Evolutionary conservation across 805 yeast genomes (phyloP).

Genomic region (Saturnispora saitoi): DNA sequence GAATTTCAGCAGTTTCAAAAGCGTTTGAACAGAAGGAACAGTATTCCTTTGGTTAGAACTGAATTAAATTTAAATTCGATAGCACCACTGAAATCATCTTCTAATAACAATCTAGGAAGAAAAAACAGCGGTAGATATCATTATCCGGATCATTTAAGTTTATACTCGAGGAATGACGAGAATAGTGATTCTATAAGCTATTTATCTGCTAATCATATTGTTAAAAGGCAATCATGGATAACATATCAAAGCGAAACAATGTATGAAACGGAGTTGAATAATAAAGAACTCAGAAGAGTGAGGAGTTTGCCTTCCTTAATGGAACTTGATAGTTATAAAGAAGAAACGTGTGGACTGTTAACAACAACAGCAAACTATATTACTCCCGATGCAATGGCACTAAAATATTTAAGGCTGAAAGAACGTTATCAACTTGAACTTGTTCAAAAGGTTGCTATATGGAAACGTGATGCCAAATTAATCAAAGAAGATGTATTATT

Average conservation of each 20-base stretch:
- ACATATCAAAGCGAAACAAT: conserved; percentile 6
- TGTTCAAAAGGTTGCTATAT: conserved; percentile 6
- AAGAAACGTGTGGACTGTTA: conserved; percentile 2
- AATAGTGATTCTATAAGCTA: conserved; percentile 3
- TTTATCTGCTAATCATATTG: not conserved
- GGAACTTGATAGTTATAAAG: not conserved
- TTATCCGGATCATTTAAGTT: not conserved
- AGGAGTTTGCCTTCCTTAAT: conserved; percentile 1
- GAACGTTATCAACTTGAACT: conserved; percentile 10
- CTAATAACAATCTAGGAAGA: conserved; percentile 14
- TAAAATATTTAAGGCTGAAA: conserved; percentile 11
- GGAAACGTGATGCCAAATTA: conserved; percentile 4
- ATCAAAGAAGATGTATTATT: not conserved
- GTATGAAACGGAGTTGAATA: conserved; percentile 1
- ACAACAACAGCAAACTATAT: conserved; percentile 10
- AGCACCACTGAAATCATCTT: conserved; percentile 3
- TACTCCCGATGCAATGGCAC: conserved; percentile 14
- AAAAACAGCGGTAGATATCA: conserved; percentile 5
- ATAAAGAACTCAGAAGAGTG: conserved; percentile 1
- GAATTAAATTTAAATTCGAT: conserved; percentile 27
- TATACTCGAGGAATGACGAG: not conserved
- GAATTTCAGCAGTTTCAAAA: conserved; percentile 18
- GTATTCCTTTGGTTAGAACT: conserved; percentile 30
- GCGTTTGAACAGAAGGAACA: conserved; percentile 29
- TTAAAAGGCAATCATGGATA: conserved; percentile 6